Base-by-base conservation (phyloP, 2,329 filamentous ascomycete species). In the Cladophialophora chaetospira region DNA sequence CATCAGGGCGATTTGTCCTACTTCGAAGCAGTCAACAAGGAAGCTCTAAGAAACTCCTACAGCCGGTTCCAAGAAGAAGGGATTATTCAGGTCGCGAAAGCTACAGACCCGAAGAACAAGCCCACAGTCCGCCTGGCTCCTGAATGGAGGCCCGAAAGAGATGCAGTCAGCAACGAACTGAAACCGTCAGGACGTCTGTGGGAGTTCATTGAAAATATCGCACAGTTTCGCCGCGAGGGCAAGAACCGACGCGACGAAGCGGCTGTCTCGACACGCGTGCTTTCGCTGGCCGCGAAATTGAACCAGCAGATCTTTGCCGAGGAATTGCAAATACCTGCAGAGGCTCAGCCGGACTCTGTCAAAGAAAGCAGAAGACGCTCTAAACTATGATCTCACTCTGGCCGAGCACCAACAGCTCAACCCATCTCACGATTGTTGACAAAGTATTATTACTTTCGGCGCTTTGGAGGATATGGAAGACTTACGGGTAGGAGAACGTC, bases 21-120 rank as follows among this genome's bases (percentile, higher is more conserved):
- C 75, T 97, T 97, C 65, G 94, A 99, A 75, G 92, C 94, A 2
- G 93, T 99, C 63, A 99, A 99, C 78, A 97, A 97, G 67, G 93
- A 99, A 72, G 96, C 92, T 0, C 82, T 99, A 55, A 96, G 94
- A 69, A 99, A 99, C 72, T 88, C 92, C 0, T 97, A 93, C 73
- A 81, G 84, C 33, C 85, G 91, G 13, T 96, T 96, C 68, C 86
- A 92, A 65, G 91, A 97, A 68, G 93, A 97, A 67, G 89, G 91
- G 6, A 95, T 97, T 62, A 80, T 97, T 55, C 77, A 89, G 42
- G 82, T 92, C 0, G 80, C 88, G 26, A 89, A 88, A 66, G 75
- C 73, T 53, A 87, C 86, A 65, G 87, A 88, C 40, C 49, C 51
- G 55, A 65, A 64, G 53, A 61, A 65, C 13, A 61, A 70, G 1